Base-by-base conservation (phyloP, 108 stramenopile species). In the Discostella pseudostelligera region DNA sequence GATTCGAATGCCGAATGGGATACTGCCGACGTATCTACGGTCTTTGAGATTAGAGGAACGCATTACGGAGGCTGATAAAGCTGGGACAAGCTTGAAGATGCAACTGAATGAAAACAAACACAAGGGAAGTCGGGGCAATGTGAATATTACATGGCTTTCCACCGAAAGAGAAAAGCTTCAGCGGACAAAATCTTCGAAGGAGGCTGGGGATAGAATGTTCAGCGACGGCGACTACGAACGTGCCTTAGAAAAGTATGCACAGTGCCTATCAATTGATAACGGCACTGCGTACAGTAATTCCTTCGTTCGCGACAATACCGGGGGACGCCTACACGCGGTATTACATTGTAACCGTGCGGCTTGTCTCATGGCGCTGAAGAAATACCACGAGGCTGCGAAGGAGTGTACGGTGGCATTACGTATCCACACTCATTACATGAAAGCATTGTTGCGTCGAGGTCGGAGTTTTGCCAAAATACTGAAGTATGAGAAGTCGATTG, bases 271-370 rank as follows among this genome's bases (percentile, higher is more conserved):
- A 4, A 85, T 93, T 44, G 92, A 93, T 61, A 51, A 76, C 8
- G 72, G 74, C 43, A 21, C 29, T 16, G 28, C 62, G 42, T 74
- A 74, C 46, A 56, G 67, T 26, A 74, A 70, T 37, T 44, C 68
- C 9, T 54, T 54, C 25, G 72, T 60, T 4, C 49, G 63, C 44
- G 74, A 81, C 10, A 72, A 74, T 73, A 85, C 84, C 24, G 88
- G 88, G 25, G 93, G 93, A 0, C 74, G 88, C 54, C 70, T 95
- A 12, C 87, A 90, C 63, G 94, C 94, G 13, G 88, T 92, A 19
- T 64, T 95, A 13, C 84, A 92, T 58, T 92, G 94, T 87, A 92
- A 95, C 54, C 82, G 94, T 9, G 94, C 94, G 45, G 94, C 94
- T 21, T 89, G 89, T 69, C 76, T 89, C 29, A 95, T 95, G 89